These are phyloP conservation scores for Pelargonium australe DNA, from an alignment of 441 rosid genomes.

Conservation along the genomic window DNA sequence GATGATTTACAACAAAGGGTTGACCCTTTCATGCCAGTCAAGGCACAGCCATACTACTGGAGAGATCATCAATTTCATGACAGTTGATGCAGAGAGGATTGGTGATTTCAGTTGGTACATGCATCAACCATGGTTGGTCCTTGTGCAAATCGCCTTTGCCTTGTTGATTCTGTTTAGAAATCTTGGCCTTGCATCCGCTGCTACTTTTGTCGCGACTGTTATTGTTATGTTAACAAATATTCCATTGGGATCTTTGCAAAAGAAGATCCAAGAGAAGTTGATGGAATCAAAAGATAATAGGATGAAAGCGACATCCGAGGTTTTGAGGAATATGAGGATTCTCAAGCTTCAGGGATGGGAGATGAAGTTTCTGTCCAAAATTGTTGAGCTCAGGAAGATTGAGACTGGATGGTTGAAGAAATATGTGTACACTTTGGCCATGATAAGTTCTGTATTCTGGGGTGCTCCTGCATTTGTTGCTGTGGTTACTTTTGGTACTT, in stretches of 20 bases:
- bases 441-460: slow-evolving; percentile 37
- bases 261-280: slow-evolving; percentile 44
- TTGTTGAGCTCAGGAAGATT: slow-evolving; percentile 32
- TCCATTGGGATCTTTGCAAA: slow-evolving; percentile 45
- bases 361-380: slow-evolving; percentile 54
- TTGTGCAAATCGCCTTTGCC: slow-evolving; percentile 44
- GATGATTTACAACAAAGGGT: slow-evolving; percentile 46
- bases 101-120: slow-evolving; percentile 39
- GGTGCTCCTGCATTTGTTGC: slow-evolving; percentile 53
- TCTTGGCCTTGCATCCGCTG: slow-evolving; percentile 48
- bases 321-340: slow-evolving; percentile 53
- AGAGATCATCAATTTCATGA: slow-evolving; percentile 56
- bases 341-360: slow-evolving; percentile 73
- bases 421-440: slow-evolving; percentile 31
- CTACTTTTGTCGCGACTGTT: slow-evolving; percentile 38
- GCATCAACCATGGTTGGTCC: slow-evolving; percentile 49
- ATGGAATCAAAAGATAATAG: slow-evolving; percentile 55
- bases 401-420: slow-evolving; percentile 54
- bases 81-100: slow-evolving; percentile 58
- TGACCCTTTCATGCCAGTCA: slow-evolving; percentile 45
- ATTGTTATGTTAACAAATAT: slow-evolving; percentile 39
- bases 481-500: slow-evolving; percentile 50
- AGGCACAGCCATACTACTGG: slow-evolving; percentile 50
- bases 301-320: slow-evolving; percentile 56
- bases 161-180: slow-evolving; percentile 44